Base-by-base conservation (phyloP, 1,284 basidiomycete genomes). In the Xanthoconium separans region DNA sequence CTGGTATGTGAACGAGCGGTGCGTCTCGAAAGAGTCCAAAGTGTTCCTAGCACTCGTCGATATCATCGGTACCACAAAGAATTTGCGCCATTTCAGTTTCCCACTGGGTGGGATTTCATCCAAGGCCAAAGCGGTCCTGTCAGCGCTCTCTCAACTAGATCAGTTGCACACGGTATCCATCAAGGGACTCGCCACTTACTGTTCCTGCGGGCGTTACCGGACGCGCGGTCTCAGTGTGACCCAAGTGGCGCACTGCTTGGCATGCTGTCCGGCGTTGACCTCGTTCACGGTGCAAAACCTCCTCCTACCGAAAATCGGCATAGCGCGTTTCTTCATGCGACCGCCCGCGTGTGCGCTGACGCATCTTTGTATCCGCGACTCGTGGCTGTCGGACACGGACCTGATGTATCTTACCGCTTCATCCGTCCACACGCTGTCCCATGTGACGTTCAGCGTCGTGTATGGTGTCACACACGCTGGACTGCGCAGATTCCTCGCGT, bases 271-370 rank as follows among this genome's bases (percentile, higher is more conserved):
- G n/a, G 31, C 29, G 20, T 20, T 58, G 39, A 59, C 41, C 10
- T 55, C 51, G 2, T 40, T 55, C 37, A 36, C 22, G 4, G 40
- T 49, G 29, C 22, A 46, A 6, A 2, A 31, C 18, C 20, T 58
- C 13, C 3, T 33, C 31, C 31, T 10, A 33, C 31, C 13, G 31
- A 33, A 10, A 33, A 33, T 5, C 22, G 22, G 22, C 22, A 22
- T 22, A 22, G 22, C 22, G 22, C 22, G 2, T 22, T 40, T 40
- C 9, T 24, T 27, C 20, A 44, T 40, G 20, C 51, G 18, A 30
- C 44, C 29, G 8, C 51, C 51, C 5, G 22, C 29, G 10, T 58
- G 57, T n/a, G 47, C 51, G 12, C 40, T 58, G 11, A 40, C 43
- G 22, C 22, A 27, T 0, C 22, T 47, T 11, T 47, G 22, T 27